Evolutionary conservation across 176 grass and related monocot species (phyloP).

Genomic region (Neostapfia colusana): DNA sequence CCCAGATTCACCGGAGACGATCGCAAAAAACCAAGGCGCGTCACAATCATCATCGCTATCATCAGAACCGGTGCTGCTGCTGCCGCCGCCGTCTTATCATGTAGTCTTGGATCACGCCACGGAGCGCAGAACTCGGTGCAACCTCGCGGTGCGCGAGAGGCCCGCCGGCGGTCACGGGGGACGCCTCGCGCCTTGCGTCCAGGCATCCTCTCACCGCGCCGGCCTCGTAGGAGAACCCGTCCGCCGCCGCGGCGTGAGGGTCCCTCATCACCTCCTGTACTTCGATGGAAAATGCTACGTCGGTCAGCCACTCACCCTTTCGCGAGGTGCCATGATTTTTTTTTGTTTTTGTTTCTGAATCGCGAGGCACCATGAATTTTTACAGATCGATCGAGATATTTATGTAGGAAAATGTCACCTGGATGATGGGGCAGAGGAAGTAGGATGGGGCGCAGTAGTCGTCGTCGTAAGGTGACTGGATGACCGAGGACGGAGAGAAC

Average conservation of each 20-base stretch:
- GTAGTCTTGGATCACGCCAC: conserved; percentile 57
- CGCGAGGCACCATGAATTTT: not conserved
- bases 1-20: not conserved
- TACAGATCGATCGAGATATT: not conserved
- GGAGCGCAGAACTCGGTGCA: conserved; percentile 46
- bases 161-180: conserved; percentile 61
- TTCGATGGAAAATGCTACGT: not conserved
- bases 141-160: conserved; percentile 52
- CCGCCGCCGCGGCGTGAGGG: conserved; percentile 56
- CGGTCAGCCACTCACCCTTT: not conserved
- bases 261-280: conserved; percentile 58
- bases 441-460: conserved; percentile 36
- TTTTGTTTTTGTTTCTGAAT: too few species aligned
- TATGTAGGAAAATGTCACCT: conserved; percentile 34
- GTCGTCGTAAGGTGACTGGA: conserved; percentile 29
- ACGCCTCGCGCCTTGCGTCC: conserved; percentile 37
- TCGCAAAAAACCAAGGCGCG: not conserved
- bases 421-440: conserved; percentile 67
- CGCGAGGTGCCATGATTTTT: not conserved
- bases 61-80: not conserved
- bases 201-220: conserved; percentile 59
- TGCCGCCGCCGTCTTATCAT: conserved; percentile 21
- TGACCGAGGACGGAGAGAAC: conserved; percentile 46
- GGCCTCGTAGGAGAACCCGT: conserved; percentile 71
- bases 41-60: not conserved